Evolutionary conservation across 1,284 basidiomycete genomes (phyloP), one percentile per base, ranked within the genome.

Genomic region (Waitea zeae): DNA sequence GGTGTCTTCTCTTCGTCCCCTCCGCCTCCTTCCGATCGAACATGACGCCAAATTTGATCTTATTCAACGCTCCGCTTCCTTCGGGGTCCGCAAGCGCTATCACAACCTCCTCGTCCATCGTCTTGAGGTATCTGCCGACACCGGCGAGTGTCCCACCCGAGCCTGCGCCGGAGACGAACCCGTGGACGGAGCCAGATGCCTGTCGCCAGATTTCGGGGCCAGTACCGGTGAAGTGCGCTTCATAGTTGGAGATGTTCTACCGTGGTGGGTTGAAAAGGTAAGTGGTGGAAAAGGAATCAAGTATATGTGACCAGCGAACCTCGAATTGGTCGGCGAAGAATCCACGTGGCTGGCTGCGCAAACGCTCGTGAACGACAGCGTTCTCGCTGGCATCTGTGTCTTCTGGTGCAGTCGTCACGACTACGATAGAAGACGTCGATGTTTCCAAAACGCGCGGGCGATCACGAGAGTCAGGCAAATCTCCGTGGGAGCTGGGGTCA

Each of bases 251-350:
- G 41, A 64, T 64, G 52, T 92, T 97, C 76, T 89, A 22, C 11
- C n/a, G n/a, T n/a, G n/a, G n/a, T n/a, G n/a, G n/a, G n/a, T 28
- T 3, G 19, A 37, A 34, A 6, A 20, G 1, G 17, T 30, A 5
- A 18, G 11, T n/a, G n/a, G n/a, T n/a, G n/a, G n/a, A n/a, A n/a
- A n/a, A n/a, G n/a, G n/a, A n/a, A n/a, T n/a, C n/a, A n/a, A n/a
- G n/a, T n/a, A n/a, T n/a, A n/a, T 6, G 5, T 19, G 31, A 5
- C n/a, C 5, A 3, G 17, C 57, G 12, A 37, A 77, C 81, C 61
- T 93, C 88, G 40, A 93, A 95, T 53, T 96, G 93, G 51, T 98
- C 90, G 1, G 89, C 88, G 47, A 97, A 98, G 58, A 76, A 84
- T 0, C 81, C 81, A 43, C 74, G 59, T 1, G 77, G 73, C 42